Evolutionary conservation across 805 yeast species (phyloP).

Genomic region (Myxozyma neglecta): DNA sequence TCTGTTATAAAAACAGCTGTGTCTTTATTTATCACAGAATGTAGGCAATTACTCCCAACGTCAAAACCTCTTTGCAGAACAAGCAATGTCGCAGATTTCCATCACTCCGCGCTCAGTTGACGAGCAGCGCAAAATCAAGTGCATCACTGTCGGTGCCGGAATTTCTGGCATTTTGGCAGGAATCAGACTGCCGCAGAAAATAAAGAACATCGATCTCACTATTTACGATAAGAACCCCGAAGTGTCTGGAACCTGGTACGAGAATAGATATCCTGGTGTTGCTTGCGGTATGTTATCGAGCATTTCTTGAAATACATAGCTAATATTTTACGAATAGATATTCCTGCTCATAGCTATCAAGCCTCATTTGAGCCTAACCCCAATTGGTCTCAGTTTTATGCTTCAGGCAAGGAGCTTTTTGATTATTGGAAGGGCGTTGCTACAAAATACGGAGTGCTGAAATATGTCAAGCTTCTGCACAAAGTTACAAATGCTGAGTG

Average conservation of each 20-base stretch:
- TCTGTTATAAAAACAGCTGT: neutral
- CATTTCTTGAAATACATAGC: slow-evolving; percentile 7
- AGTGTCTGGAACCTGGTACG: slow-evolving; percentile 38
- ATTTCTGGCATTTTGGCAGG: slow-evolving; percentile 36
- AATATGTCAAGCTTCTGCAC: slow-evolving; percentile 30
- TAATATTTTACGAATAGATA: neutral
- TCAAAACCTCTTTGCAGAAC: neutral
- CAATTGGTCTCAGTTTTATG: slow-evolving; percentile 35
- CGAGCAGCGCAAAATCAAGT: slow-evolving; percentile 29
- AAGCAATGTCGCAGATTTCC: slow-evolving; percentile 1
- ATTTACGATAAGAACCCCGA: slow-evolving; percentile 38
- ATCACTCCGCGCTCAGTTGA: slow-evolving; percentile 3
- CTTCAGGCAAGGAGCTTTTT: slow-evolving; percentile 34
- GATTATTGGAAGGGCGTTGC: slow-evolving; percentile 35
- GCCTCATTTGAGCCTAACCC: slow-evolving; percentile 37
- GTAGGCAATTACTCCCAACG: too few species aligned
- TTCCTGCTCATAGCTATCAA: slow-evolving; percentile 38
- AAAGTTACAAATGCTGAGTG: slow-evolving; percentile 31
- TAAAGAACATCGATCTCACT: slow-evolving; percentile 33
- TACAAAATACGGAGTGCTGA: slow-evolving; percentile 33
- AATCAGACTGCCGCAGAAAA: slow-evolving; percentile 31
- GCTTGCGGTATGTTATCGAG: slow-evolving; percentile 36
- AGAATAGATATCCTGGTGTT: slow-evolving; percentile 37
- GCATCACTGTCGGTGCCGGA: slow-evolving; percentile 39
- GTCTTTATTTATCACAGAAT: neutral